Conservation (phyloP, 164 flowering plant genomes). For the Paratinospora sagittata region DNA sequence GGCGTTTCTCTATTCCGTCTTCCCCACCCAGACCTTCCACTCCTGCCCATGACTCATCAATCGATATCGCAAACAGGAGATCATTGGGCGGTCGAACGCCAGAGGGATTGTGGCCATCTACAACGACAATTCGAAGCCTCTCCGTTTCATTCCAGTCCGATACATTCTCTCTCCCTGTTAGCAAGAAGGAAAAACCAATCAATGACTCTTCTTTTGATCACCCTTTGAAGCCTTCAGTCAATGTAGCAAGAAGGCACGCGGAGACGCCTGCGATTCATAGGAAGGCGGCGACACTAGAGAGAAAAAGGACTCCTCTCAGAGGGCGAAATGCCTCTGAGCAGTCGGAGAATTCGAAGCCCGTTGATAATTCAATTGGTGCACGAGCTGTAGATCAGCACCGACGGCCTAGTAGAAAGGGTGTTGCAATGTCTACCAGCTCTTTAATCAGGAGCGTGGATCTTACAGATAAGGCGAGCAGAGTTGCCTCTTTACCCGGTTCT, state of each 20-base stretch:
- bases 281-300: conserved; percentile 69
- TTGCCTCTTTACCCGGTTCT: conserved; percentile 21
- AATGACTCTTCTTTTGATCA: conserved; percentile 38
- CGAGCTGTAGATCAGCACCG: conserved; percentile 72
- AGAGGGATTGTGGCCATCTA: conserved; percentile 89
- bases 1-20: conserved; percentile 62
- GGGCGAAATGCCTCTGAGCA: conserved; percentile 62
- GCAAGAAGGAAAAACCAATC: conserved; percentile 66
- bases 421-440: conserved; percentile 37
- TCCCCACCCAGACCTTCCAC: conserved; percentile 56
- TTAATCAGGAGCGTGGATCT: conserved; percentile 52
- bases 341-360: conserved; percentile 77
- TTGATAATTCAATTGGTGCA: conserved; percentile 47
- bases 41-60: conserved; percentile 47
- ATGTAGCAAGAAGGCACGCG: conserved; percentile 49
- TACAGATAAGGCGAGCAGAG: conserved; percentile 30
- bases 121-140: conserved; percentile 59
- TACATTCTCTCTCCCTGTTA: conserved; percentile 51
- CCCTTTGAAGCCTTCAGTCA: conserved; percentile 60
- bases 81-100: conserved; percentile 30
- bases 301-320: conserved; percentile 74
- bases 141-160: conserved; percentile 86
- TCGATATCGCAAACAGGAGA: conserved; percentile 38
- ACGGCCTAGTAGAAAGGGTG: conserved; percentile 69
- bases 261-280: conserved; percentile 34